Base-by-base conservation (phyloP, 345 rosid genomes). In the Syzygium grande region DNA sequence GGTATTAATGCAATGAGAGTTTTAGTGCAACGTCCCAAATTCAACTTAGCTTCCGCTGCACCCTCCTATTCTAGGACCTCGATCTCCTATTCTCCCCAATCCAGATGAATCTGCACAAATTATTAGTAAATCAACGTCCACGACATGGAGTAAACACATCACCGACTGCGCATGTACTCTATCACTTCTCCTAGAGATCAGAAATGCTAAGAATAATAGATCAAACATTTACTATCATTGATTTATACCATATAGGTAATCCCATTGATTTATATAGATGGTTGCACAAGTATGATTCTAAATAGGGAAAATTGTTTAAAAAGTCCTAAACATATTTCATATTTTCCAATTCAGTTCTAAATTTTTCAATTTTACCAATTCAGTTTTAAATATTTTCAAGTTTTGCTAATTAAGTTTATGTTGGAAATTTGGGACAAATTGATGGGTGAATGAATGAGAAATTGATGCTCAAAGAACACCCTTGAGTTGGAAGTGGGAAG, bases 321-420 rank as follows among this genome's bases (percentile, higher is more conserved):
- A 27, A 59, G 7, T 59, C 16, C 1, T 1, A 27, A 58, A 9
- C 1, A 4, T 59, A 27, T 59, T 0, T 0, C 27, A 58, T 0
- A 3, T 56, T 56, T n/a, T 11, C 22, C 9, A 23, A 56, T 56
- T 56, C 22, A 4, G 11, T 56, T 5, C 0, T 1, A 23, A 56
- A 10, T n/a, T 9, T 10, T 56, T 56, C 22, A n/a, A 56, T 41
- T 41, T 41, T 41, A 6, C 43, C 6, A 41, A 4, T 41, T 41
- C 3, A 41, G 43, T 41, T 5, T 41, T 41, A 41, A 41, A 41
- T 2, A 41, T 41, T 41, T 41, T 41, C 6, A 41, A 1, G 43
- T 41, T 41, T 41, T 41, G 43, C 5, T 2, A 41, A 41, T 41
- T 41, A 6, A 41, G 2, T 41, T n/a, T n/a, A n/a, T n/a, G n/a